These are phyloP conservation scores for Amaranthus palmeri DNA, from an alignment of 148 eudicot species.

Conservation along the genomic window DNA sequence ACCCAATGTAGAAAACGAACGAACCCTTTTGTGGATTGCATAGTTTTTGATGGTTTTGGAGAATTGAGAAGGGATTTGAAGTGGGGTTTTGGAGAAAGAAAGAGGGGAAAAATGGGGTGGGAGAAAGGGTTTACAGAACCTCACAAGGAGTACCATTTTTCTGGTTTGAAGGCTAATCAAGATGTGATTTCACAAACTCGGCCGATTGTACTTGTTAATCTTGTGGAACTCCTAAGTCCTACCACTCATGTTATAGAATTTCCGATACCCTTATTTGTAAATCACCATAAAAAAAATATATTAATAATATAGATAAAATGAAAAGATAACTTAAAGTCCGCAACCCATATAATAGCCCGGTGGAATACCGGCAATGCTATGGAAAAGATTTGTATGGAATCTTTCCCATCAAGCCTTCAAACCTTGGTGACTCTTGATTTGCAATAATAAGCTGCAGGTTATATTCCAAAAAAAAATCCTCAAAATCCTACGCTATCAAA, in stretches of 20 bases:
- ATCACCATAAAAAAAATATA: too few relatives aligned
- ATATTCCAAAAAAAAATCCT: too few relatives aligned
- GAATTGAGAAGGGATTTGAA: constrained; percentile 8
- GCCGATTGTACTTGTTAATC: not conserved
- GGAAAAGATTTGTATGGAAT: too few relatives aligned
- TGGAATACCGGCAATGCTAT: too few relatives aligned
- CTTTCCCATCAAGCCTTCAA: too few relatives aligned
- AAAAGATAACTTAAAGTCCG: not conserved
- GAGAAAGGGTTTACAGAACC: constrained; percentile 23
- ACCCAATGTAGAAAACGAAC: not conserved
- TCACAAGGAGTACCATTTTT: constrained; percentile 3
- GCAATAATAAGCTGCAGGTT: too few relatives aligned
- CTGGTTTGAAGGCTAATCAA: not conserved
- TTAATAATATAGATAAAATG: not conserved
- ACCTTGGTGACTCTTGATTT: too few relatives aligned
- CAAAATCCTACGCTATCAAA: too few relatives aligned
- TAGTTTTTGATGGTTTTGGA: not conserved
- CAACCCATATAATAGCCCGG: too few relatives aligned
- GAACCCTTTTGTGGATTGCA: constrained; percentile 14
- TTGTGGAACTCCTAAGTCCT: too few relatives aligned
- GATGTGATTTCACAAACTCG: not conserved
- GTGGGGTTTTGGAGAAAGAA: constrained; percentile 23
- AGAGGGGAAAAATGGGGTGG: constrained; percentile 19
- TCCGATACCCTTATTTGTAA: too few relatives aligned
- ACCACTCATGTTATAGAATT: too few relatives aligned